These are phyloP conservation scores for Vairimorpha necatrix DNA, from an alignment of 371 early-diverging fungal species.

Conservation along the genomic window DNA sequence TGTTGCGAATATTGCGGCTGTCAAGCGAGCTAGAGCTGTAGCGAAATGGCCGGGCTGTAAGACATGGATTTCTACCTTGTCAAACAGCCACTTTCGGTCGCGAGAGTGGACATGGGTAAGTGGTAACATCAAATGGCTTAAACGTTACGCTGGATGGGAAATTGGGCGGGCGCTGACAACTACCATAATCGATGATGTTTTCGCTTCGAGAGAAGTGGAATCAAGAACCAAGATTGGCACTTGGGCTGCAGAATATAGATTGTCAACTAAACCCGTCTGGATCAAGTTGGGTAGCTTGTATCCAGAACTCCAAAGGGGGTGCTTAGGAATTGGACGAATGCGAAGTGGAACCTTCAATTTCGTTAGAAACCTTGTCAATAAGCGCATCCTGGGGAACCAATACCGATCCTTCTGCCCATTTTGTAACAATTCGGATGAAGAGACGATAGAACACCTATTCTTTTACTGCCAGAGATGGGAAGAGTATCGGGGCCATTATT, in stretches of 20 bases:
- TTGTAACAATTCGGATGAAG: not conserved
- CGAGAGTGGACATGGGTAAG: constrained; percentile 7
- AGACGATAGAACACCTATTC: not conserved
- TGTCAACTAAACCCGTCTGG: not conserved
- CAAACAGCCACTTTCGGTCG: not conserved
- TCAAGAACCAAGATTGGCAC: not conserved
- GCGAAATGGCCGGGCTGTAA: not conserved
- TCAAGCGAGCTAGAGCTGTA: constrained; percentile 11
- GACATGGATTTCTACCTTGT: constrained; percentile 2
- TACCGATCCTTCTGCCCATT: constrained; percentile 5
- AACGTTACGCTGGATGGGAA: not conserved
- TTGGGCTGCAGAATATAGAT: not conserved
- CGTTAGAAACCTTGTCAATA: not conserved
- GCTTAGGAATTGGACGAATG: not conserved
- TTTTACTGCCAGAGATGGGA: constrained; percentile 4
- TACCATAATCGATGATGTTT: not conserved
- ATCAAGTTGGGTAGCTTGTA: not conserved
- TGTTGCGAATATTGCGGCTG: constrained; percentile 3
- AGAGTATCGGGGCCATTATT: constrained; percentile 2
- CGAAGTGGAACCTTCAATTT: constrained; percentile 8
- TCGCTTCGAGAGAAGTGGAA: not conserved
- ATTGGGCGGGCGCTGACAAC: not conserved
- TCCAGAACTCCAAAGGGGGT: not conserved
- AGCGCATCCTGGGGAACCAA: not conserved
- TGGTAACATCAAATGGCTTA: not conserved